Evolutionary conservation across 352 stramenopile species (phyloP).

Genomic region (Globisporangium echinulatum): DNA sequence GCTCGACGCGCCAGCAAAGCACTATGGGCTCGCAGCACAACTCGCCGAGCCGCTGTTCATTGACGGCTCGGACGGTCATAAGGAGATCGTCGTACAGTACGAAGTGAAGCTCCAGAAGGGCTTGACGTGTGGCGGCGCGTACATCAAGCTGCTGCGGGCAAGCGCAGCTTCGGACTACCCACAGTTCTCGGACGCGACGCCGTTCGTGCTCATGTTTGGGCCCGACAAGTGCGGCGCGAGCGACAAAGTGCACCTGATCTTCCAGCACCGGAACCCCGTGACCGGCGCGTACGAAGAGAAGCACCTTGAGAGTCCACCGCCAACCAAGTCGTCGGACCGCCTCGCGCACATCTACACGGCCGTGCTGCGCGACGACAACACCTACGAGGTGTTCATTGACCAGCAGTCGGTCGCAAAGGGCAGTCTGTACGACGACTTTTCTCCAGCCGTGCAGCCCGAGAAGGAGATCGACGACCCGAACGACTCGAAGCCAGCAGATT

Average conservation of each 20-base stretch:
- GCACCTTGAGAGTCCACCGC: slow-evolving; percentile 78
- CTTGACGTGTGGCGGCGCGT: slow-evolving; percentile 89
- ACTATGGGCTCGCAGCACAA: slow-evolving; percentile 78
- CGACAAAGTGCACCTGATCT: slow-evolving; percentile 95
- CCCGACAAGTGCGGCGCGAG: slow-evolving; percentile 91
- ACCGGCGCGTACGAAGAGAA: slow-evolving; percentile 93
- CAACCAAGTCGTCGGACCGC: slow-evolving; percentile 71
- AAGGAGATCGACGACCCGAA: slow-evolving; percentile 91
- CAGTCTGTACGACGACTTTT: slow-evolving; percentile 78
- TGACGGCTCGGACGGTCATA: slow-evolving; percentile 55
- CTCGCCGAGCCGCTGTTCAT: slow-evolving; percentile 57
- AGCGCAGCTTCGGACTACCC: slow-evolving; percentile 39
- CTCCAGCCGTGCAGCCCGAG: slow-evolving; percentile 77
- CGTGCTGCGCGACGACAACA: slow-evolving; percentile 87
- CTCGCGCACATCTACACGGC: slow-evolving; percentile 91
- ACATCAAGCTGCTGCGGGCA: slow-evolving; percentile 90
- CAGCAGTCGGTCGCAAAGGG: slow-evolving; percentile 75
- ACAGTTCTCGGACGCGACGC: slow-evolving; percentile 78
- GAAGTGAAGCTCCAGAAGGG: slow-evolving; percentile 92
- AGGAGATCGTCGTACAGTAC: slow-evolving; percentile 92
- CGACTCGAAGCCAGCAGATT: slow-evolving; percentile 90
- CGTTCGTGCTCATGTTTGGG: slow-evolving; percentile 95
- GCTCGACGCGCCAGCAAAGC: slow-evolving; percentile 58
- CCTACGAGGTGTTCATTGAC: slow-evolving; percentile 91
- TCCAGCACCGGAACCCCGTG: slow-evolving; percentile 91